Percentiles rank a stretch among this genome's conserved stretches.
phyloP scores from a whole-genome alignment of 2,329 filamentous ascomycete genomes.

The Graphilbum ipis-grandicollis region DNA sequence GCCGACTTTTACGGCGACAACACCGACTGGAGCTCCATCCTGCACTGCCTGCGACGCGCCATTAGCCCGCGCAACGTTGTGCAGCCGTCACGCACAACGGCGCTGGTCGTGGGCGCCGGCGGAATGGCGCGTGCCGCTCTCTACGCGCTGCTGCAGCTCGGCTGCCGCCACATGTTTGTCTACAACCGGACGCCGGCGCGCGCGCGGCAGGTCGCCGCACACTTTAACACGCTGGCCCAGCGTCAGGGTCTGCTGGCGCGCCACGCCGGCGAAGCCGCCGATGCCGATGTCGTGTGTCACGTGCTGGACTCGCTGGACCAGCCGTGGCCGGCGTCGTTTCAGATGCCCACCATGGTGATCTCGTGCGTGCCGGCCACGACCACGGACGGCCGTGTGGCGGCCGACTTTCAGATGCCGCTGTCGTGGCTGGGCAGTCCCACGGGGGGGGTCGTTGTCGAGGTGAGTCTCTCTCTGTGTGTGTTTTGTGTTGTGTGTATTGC shows the following conservation, averaged over 20 bases:
- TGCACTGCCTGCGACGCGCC: constrained; percentile 45
- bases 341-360: constrained; percentile 51
- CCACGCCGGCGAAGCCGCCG: constrained; percentile 4
- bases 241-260: constrained; percentile 13
- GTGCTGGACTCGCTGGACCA: constrained; percentile 41
- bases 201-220: constrained; percentile 42
- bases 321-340: constrained; percentile 43
- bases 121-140: constrained; percentile 61
- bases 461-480: too few species aligned
- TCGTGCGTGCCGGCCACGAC: constrained; percentile 54
- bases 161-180: constrained; percentile 55
- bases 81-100: constrained; percentile 32
- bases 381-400: constrained; percentile 39
- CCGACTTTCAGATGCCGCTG: constrained; percentile 51
- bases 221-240: constrained; percentile 42
- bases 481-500: too few species aligned
- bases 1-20: constrained; percentile 44
- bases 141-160: constrained; percentile 56
- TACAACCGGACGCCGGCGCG: constrained; percentile 48
- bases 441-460: constrained; percentile 56
- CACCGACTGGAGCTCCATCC: constrained; percentile 22
- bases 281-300: constrained; percentile 21
- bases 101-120: constrained; percentile 41
- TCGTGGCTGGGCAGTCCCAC: constrained; percentile 55
- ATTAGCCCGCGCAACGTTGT: constrained; percentile 49